Conservation (phyloP, 83 land plant genomes). For the Thuja plicata region DNA sequence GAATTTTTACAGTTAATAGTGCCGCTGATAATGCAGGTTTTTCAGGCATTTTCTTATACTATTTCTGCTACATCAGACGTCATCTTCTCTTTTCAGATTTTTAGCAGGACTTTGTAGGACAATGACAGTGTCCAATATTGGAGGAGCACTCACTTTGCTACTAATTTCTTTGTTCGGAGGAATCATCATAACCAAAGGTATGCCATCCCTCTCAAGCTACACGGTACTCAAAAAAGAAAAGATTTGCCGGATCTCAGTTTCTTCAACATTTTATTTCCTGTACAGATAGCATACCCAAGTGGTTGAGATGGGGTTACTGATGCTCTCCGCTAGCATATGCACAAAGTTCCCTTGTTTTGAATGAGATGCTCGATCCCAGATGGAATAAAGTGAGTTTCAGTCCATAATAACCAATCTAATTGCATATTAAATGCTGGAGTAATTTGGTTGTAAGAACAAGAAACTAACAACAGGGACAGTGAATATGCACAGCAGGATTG, state of each 20-base stretch:
- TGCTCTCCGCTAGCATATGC: conserved; percentile 48
- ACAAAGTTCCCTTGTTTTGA: conserved; percentile 40
- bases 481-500: no score
- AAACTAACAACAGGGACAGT: background rate
- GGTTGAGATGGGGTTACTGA: conserved; percentile 60
- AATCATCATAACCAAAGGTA: conserved; percentile 66
- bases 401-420: background rate
- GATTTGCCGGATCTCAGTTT: background rate
- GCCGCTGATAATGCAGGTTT: background rate
- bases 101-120: conserved; percentile 56
- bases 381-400: conserved; percentile 33
- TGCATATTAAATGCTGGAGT: background rate
- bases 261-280: background rate
- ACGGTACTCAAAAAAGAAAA: background rate
- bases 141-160: conserved; percentile 49
- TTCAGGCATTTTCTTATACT: conserved; percentile 40
- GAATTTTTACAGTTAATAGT: conserved; percentile 35
- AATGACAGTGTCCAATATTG: conserved; percentile 58
- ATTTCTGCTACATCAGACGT: conserved; percentile 66
- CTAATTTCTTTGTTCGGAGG: conserved; percentile 68
- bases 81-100: conserved; percentile 61
- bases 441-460: background rate
- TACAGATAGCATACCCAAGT: conserved; percentile 28
- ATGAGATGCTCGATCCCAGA: conserved; percentile 44
- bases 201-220: background rate